These are phyloP conservation scores for Solanum sitiens DNA, from an alignment of 257 asterid genomes.

Conservation along the genomic window DNA sequence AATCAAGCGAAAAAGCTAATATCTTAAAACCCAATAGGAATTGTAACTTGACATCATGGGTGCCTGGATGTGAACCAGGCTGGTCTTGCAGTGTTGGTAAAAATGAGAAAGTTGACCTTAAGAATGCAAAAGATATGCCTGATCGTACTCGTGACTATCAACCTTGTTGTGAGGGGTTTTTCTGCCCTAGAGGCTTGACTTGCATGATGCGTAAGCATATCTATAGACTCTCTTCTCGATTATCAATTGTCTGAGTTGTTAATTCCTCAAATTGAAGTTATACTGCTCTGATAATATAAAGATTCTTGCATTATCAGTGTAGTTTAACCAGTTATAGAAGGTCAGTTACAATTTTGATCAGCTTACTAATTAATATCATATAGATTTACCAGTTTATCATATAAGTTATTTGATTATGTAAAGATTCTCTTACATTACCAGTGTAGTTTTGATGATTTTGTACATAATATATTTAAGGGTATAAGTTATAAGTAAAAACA, in stretches of 20 bases:
- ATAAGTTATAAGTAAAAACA: not conserved
- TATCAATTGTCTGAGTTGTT: not conserved
- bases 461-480: not conserved
- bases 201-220: conserved; percentile 95
- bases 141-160: conserved; percentile 44
- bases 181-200: conserved; percentile 93
- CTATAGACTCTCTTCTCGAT: not conserved
- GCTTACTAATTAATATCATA: not conserved
- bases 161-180: conserved; percentile 94
- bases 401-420: not conserved
- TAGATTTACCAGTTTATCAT: not conserved
- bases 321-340: not conserved
- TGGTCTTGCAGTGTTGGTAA: conserved; percentile 67
- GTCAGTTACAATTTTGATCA: not conserved
- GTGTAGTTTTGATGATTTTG: not conserved
- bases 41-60: conserved; percentile 84
- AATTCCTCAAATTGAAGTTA: not conserved
- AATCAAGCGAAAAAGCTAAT: conserved; percentile 41
- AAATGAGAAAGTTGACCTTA: conserved; percentile 57
- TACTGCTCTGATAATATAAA: not conserved
- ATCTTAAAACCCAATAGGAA: conserved; percentile 72
- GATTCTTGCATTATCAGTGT: not conserved
- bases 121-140: conserved; percentile 52
- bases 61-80: conserved; percentile 98
- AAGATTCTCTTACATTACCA: not conserved